A percentile compares a stretch with the other conserved stretches of the same genome.
Conservation (phyloP, 2,329 filamentous ascomycete genomes). For the Scytalidium lignicola region DNA sequence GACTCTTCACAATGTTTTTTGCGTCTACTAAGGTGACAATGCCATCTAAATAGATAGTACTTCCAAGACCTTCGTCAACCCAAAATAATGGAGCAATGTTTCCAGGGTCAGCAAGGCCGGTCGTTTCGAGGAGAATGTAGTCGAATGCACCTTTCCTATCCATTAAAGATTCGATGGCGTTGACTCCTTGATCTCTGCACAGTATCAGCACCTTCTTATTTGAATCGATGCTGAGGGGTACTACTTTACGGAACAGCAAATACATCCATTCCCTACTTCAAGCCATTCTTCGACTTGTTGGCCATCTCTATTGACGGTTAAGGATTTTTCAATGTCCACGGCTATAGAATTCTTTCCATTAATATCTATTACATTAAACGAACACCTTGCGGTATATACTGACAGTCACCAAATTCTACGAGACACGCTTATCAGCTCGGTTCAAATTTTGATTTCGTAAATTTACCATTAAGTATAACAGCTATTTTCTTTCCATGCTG, state of each 20-base stretch:
- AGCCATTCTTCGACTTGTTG: constrained; percentile 91
- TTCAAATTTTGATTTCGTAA: constrained; percentile 25
- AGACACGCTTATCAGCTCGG: constrained; percentile 8
- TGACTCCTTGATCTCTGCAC: constrained; percentile 78
- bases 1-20: constrained; percentile 78
- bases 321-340: constrained; percentile 89
- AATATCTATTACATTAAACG: not conserved
- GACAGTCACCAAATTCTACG: constrained; percentile 76
- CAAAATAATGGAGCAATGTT: constrained; percentile 96
- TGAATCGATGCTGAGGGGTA: constrained; percentile 1
- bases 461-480: constrained; percentile 83
- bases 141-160: constrained; percentile 90
- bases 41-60: constrained; percentile 92
- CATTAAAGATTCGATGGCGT: constrained; percentile 94
- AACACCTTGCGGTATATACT: constrained; percentile 26
- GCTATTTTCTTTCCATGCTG: constrained; percentile 97
- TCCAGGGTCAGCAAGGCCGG: constrained; percentile 88
- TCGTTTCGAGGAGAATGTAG: constrained; percentile 96
- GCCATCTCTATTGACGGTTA: constrained; percentile 82
- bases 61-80: constrained; percentile 93
- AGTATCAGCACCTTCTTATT: constrained; percentile 7
- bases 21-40: constrained; percentile 95
- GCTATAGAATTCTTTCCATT: constrained; percentile 36
- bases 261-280: constrained; percentile 91
- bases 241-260: constrained; percentile 95